A percentile compares a stretch with the other conserved stretches of the same genome.
Conservation (phyloP, 2,329 filamentous ascomycete species). For the Xylariaceae sp. region DNA sequence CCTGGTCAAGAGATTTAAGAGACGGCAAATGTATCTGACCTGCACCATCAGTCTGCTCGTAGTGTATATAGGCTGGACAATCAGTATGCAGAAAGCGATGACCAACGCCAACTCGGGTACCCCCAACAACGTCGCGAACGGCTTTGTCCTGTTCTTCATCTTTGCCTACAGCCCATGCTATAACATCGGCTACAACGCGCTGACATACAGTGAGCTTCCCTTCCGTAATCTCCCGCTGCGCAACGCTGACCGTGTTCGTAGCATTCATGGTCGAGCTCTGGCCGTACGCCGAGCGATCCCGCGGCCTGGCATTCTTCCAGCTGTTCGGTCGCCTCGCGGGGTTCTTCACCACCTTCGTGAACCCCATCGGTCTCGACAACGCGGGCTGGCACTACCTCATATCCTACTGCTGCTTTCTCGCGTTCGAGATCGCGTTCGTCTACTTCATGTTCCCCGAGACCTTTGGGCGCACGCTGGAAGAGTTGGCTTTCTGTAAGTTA, state of each 20-base stretch:
- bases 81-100: constrained; percentile 38
- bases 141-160: constrained; percentile 49
- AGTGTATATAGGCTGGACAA: constrained; percentile 48
- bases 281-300: constrained; percentile 51
- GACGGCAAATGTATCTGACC: constrained; percentile 33
- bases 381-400: constrained; percentile 39
- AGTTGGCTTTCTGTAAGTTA: constrained; percentile 42
- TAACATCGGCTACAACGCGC: constrained; percentile 62
- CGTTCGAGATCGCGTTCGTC: constrained; percentile 47
- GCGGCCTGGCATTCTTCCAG: constrained; percentile 55
- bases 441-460: constrained; percentile 86
- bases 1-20: constrained; percentile 33
- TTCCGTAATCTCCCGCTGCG: not conserved
- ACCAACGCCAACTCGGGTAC: constrained; percentile 24
- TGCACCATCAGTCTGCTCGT: constrained; percentile 39
- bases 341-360: constrained; percentile 42
- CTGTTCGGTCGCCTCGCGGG: constrained; percentile 42
- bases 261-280: constrained; percentile 55
- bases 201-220: constrained; percentile 53
- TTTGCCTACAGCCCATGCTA: constrained; percentile 57
- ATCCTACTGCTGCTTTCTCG: constrained; percentile 39
- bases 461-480: constrained; percentile 73
- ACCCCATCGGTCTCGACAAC: constrained; percentile 37
- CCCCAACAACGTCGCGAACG: constrained; percentile 22
- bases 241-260: constrained; percentile 10